These are phyloP conservation scores for Ramichloridium luteum DNA, from an alignment of 2,329 filamentous ascomycete species.

Conservation along the genomic window DNA sequence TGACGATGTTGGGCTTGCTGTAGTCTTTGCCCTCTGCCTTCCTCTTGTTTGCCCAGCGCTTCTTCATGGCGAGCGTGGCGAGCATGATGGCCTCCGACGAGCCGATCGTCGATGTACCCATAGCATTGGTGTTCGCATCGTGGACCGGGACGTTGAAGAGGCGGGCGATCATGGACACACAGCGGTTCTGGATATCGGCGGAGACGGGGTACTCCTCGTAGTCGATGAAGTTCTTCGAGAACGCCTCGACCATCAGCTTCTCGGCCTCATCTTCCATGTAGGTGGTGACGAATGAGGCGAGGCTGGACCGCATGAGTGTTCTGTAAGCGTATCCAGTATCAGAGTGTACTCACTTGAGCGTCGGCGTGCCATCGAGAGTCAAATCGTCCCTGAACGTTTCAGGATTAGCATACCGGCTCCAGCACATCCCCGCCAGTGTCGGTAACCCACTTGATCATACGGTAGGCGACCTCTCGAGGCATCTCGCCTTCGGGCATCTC, in stretches of 20 bases:
- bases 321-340: background rate
- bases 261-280: slow-evolving; percentile 98
- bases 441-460: slow-evolving; percentile 62
- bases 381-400: slow-evolving; percentile 53
- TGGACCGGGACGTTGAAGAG: slow-evolving; percentile 67
- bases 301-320: slow-evolving; percentile 44
- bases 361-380: slow-evolving; percentile 81
- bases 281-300: slow-evolving; percentile 89
- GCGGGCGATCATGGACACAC: slow-evolving; percentile 60
- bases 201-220: slow-evolving; percentile 40
- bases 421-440: background rate
- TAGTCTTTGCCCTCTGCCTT: slow-evolving; percentile 69
- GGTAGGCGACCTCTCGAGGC: slow-evolving; percentile 86
- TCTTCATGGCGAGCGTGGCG: slow-evolving; percentile 83
- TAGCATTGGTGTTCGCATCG: slow-evolving; percentile 47
- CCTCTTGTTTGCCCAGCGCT: slow-evolving; percentile 78
- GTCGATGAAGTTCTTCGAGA: slow-evolving; percentile 77
- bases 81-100: slow-evolving; percentile 84
- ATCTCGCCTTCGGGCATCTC: slow-evolving; percentile 86
- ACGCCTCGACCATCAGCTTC: slow-evolving; percentile 85
- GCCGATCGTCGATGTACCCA: slow-evolving; percentile 81
- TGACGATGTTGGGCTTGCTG: slow-evolving; percentile 80
- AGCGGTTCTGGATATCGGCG: slow-evolving; percentile 65
- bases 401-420: slow-evolving; percentile 4
- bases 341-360: slow-evolving; percentile 52